phyloP scores from a whole-genome alignment of 768 basidiomycete genomes.

The Kwoniella botswanensis region DNA sequence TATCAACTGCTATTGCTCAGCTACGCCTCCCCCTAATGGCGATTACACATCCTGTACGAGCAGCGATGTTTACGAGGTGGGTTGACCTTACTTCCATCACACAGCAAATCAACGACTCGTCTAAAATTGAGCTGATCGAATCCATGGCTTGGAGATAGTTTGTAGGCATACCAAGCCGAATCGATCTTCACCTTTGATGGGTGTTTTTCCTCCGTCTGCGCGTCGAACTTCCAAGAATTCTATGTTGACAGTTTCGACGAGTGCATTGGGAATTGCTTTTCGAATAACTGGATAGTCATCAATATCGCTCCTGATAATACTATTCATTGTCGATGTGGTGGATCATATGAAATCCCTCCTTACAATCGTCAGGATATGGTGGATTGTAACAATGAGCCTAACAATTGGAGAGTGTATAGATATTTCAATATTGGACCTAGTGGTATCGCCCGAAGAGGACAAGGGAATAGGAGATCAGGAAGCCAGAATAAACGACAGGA shows the following conservation, averaged over 20 bases:
- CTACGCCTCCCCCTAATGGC: not conserved
- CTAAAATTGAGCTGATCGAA: not conserved
- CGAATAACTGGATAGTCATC: not conserved
- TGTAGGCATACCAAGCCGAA: not conserved
- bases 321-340: not conserved
- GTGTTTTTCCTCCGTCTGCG: not conserved
- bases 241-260: not conserved
- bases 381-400: not conserved
- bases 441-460: not conserved
- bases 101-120: not conserved
- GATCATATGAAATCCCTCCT: not conserved
- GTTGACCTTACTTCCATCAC: not conserved
- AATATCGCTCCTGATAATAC: not conserved
- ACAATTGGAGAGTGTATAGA: constrained; percentile 1
- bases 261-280: not conserved
- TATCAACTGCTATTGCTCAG: not conserved
- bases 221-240: not conserved
- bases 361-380: not conserved
- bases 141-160: not conserved
- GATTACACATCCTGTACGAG: not conserved
- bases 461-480: too few species aligned
- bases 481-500: not conserved
- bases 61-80: not conserved
- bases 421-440: not conserved
- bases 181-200: not conserved